phyloP scores from a whole-genome alignment of 805 yeast species.

The Kluyveromyces aestuarii region DNA sequence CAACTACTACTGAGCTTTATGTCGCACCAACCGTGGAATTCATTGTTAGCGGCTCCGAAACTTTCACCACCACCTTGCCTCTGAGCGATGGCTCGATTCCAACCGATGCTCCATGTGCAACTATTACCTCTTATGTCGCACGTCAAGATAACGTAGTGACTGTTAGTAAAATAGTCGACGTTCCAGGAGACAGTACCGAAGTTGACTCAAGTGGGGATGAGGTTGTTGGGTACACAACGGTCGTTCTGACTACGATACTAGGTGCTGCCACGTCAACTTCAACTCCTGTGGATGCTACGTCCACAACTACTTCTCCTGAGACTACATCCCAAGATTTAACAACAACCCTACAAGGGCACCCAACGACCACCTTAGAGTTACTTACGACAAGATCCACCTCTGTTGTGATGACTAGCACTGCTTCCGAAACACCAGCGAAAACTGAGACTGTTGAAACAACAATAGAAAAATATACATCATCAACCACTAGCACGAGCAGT shows the following conservation, averaged over 20 bases:
- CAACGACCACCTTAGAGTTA: too few species aligned
- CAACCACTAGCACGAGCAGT: neutral
- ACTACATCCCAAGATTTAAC: too few species aligned
- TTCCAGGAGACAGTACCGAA: constrained; percentile 1
- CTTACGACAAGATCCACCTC: too few species aligned
- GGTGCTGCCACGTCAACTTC: neutral
- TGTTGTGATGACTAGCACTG: neutral
- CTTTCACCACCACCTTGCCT: constrained; percentile 30
- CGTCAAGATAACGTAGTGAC: neutral
- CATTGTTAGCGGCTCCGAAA: constrained; percentile 29
- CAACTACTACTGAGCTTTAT: constrained; percentile 31
- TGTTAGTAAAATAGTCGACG: constrained; percentile 2
- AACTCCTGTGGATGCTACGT: neutral
- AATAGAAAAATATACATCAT: neutral
- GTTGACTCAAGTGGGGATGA: constrained; percentile 1
- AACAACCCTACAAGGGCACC: too few species aligned
- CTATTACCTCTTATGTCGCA: constrained; percentile 18
- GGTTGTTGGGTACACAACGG: constrained; percentile 7
- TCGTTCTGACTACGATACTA: constrained; percentile 6
- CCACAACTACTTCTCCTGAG: neutral
- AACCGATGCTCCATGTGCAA: constrained; percentile 29
- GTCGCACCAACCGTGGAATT: constrained; percentile 36
- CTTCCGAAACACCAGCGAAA: neutral
- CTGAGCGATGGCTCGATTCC: constrained; percentile 28
- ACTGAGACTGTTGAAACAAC: neutral